Evolutionary conservation across 331 rosid species (phyloP).

Genomic region (Pyrus hybrid): DNA sequence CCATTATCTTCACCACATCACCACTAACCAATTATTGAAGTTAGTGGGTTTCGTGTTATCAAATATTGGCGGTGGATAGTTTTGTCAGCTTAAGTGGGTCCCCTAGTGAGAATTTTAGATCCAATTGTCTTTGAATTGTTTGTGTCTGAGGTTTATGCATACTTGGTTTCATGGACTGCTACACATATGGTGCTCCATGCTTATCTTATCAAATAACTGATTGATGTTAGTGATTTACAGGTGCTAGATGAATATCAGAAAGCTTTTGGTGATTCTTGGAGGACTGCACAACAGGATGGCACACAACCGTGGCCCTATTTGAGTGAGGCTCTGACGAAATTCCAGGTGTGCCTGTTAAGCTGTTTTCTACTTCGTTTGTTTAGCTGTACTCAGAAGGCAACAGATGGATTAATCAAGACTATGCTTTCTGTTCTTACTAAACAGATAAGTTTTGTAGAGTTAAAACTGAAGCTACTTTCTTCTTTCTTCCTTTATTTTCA

Average conservation of each 20-base stretch:
- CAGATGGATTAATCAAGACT: not conserved
- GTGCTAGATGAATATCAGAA: conserved; percentile 54
- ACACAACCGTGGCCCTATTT: conserved; percentile 80
- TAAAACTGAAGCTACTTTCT: not conserved
- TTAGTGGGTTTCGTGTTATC: not conserved
- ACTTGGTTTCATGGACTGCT: not conserved
- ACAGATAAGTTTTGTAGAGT: not conserved
- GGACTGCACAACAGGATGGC: conserved; percentile 33
- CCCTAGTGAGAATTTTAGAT: not conserved
- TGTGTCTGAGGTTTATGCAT: not conserved
- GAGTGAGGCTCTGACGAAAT: conserved; percentile 63
- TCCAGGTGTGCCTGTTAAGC: conserved; percentile 49
- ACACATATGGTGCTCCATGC: not conserved
- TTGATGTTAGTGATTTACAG: conserved; percentile 13
- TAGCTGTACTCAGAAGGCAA: conserved; percentile 2
- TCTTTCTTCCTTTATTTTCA: not conserved
- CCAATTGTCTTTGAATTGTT: not conserved
- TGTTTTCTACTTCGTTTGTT: not conserved
- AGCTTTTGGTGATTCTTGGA: conserved; percentile 51
- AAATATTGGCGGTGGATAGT: not conserved
- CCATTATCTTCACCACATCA: not conserved
- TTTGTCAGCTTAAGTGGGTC: not conserved
- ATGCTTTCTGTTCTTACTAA: not conserved
- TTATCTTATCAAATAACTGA: not conserved
- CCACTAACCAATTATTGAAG: not conserved